A percentile compares a stretch with the other conserved stretches of the same genome.
Conservation (phyloP, 225 moss, liverwort and hornwort genomes). For the Antitrichia curtipendula region DNA sequence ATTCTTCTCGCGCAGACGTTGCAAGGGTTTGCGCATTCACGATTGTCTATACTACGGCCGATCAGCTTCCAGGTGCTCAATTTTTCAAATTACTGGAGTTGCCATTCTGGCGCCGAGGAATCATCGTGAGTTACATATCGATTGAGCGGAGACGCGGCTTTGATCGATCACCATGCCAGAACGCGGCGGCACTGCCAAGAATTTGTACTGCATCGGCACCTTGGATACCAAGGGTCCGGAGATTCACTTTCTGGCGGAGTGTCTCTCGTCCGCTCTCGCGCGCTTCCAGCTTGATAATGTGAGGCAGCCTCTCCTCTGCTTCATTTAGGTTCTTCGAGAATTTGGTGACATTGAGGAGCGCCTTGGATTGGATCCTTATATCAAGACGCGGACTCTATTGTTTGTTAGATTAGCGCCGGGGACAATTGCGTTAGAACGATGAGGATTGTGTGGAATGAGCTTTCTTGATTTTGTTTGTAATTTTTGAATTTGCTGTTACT, state of each 20-base stretch:
- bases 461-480: not conserved
- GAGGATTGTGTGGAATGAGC: not conserved
- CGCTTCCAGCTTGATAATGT: conserved; percentile 53
- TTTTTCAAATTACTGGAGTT: not conserved
- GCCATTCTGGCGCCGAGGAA: not conserved
- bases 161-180: conserved; percentile 34
- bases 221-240: conserved; percentile 79
- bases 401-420: not conserved
- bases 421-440: not conserved
- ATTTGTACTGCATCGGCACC: conserved; percentile 82
- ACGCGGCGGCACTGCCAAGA: conserved; percentile 19
- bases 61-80: not conserved
- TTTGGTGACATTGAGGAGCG: not conserved
- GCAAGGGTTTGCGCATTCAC: not conserved
- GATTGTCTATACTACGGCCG: not conserved
- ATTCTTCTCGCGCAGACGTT: not conserved
- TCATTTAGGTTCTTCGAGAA: not conserved
- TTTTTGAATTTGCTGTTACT: not conserved
- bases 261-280: conserved; percentile 42
- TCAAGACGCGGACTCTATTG: not conserved
- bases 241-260: conserved; percentile 57
- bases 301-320: not conserved
- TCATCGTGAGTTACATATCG: not conserved
- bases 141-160: not conserved
- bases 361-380: not conserved